Evolutionary conservation across 768 basidiomycete genomes (phyloP).

Genomic region (Hypholoma fasciculare): DNA sequence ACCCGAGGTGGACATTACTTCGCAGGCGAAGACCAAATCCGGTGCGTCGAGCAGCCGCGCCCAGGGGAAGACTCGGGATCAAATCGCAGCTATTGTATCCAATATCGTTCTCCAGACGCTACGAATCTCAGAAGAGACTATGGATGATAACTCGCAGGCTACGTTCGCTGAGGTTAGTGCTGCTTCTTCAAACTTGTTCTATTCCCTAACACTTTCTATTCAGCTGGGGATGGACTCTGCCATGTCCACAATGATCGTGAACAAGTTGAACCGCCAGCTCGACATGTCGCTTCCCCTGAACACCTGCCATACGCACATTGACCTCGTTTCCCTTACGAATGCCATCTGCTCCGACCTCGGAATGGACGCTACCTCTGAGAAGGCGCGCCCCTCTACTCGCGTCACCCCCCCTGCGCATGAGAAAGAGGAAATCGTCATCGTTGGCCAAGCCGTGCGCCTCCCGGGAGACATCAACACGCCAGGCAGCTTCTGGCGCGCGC

Average conservation of each 20-base stretch:
- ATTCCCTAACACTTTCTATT: not conserved
- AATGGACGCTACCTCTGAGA: slow-evolving; percentile 14
- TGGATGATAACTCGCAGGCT: slow-evolving; percentile 26
- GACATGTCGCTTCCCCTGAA: slow-evolving; percentile 29
- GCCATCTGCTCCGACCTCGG: slow-evolving; percentile 23
- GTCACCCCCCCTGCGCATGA: slow-evolving; percentile 8
- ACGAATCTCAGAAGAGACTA: slow-evolving; percentile 20
- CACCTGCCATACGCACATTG: slow-evolving; percentile 32
- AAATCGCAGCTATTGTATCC: slow-evolving; percentile 19
- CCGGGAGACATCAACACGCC: slow-evolving; percentile 32
- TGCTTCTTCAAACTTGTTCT: not conserved
- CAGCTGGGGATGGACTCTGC: slow-evolving; percentile 37
- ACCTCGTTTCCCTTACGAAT: slow-evolving; percentile 25
- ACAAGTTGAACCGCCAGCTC: slow-evolving; percentile 26
- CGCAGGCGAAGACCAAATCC: slow-evolving; percentile 10
- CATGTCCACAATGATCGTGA: slow-evolving; percentile 31
- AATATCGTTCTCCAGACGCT: slow-evolving; percentile 24
- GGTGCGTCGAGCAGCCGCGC: slow-evolving; percentile 1
- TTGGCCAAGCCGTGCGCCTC: slow-evolving; percentile 34
- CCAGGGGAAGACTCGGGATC: slow-evolving; percentile 19
- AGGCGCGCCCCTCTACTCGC: slow-evolving; percentile 11
- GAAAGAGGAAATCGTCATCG: slow-evolving; percentile 34
- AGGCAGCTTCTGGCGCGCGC: slow-evolving; percentile 31
- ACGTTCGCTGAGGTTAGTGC: slow-evolving; percentile 31
- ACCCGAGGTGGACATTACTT: slow-evolving; percentile 12